A percentile compares a stretch with the other conserved stretches of the same genome.
phyloP scores from a whole-genome alignment of 495 filamentous ascomycete species.

The Talaromyces ruber region DNA sequence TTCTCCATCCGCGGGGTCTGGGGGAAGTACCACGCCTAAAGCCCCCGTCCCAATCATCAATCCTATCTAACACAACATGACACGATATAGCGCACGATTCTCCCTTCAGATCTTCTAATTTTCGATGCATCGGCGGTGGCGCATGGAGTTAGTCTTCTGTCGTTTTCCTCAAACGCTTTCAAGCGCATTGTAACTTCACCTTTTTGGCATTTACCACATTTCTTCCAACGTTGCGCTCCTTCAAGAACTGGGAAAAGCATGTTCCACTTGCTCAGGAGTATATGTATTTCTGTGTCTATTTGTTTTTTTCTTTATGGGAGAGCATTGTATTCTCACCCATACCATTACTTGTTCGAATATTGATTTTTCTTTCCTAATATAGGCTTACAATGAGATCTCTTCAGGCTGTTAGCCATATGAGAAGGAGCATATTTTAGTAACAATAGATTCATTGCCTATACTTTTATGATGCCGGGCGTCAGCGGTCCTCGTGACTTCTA shows the following conservation, averaged over 20 bases:
- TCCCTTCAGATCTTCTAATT: not conserved
- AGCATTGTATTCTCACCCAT: not conserved
- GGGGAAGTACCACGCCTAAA: constrained; percentile 3
- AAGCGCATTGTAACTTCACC: not conserved
- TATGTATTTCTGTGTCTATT: not conserved
- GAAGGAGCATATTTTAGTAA: no score
- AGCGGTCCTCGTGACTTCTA: not conserved
- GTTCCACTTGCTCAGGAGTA: not conserved
- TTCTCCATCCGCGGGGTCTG: constrained; percentile 1
- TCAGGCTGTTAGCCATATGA: not conserved
- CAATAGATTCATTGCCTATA: no score
- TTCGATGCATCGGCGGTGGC: constrained; percentile 4
- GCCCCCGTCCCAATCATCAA: constrained; percentile 6
- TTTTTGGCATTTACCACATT: not conserved
- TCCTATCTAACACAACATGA: not conserved
- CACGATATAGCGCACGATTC: not conserved
- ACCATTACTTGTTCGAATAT: not conserved
- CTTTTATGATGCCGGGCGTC: no score
- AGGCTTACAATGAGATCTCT: not conserved
- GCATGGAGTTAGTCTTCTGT: constrained; percentile 6
- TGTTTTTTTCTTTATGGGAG: not conserved
- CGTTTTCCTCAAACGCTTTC: not conserved
- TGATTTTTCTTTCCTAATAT: not conserved
- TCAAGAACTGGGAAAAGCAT: not conserved
- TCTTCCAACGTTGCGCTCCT: not conserved